A percentile compares a stretch with the other conserved stretches of the same genome.
Evolutionary conservation across 805 yeast genomes (phyloP).

Genomic region (Kodamaea laetipori): DNA sequence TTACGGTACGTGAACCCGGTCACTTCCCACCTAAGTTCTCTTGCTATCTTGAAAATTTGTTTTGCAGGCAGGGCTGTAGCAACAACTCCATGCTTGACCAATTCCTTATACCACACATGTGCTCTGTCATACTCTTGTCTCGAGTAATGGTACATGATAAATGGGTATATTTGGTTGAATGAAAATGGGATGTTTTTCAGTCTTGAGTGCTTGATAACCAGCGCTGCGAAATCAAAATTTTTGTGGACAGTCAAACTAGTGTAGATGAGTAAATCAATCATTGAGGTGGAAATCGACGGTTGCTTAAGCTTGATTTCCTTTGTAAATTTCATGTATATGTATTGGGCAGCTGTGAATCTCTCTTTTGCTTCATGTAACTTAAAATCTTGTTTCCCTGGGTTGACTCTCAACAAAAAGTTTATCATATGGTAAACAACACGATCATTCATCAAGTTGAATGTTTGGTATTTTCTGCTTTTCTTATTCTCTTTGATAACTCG

Average conservation of each 20-base stretch:
- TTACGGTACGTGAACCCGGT: constrained; percentile 36
- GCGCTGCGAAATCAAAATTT: constrained; percentile 37
- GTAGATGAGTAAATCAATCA: constrained; percentile 33
- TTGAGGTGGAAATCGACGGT: constrained; percentile 21
- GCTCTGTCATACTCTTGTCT: constrained; percentile 34
- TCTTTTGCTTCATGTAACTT: constrained; percentile 16
- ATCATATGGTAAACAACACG: constrained; percentile 16
- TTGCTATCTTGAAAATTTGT: constrained; percentile 34
- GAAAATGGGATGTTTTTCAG: constrained; percentile 34
- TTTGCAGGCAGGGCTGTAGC: constrained; percentile 32
- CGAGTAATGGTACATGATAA: constrained; percentile 37
- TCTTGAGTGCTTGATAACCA: constrained; percentile 29
- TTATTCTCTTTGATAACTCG: constrained; percentile 9
- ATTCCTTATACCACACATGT: constrained; percentile 38
- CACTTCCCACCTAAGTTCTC: constrained; percentile 38
- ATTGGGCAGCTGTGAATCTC: constrained; percentile 27
- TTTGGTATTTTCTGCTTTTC: not conserved
- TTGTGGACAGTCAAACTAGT: constrained; percentile 34
- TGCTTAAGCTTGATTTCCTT: constrained; percentile 18
- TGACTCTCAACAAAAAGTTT: constrained; percentile 10
- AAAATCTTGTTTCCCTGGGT: constrained; percentile 18
- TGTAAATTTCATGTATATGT: constrained; percentile 28
- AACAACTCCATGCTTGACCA: constrained; percentile 33
- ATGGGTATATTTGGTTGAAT: constrained; percentile 42
- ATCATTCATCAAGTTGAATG: constrained; percentile 9